Conservation (phyloP, 2,329 filamentous ascomycete genomes). For the Rhinocladiella mackenziei region DNA sequence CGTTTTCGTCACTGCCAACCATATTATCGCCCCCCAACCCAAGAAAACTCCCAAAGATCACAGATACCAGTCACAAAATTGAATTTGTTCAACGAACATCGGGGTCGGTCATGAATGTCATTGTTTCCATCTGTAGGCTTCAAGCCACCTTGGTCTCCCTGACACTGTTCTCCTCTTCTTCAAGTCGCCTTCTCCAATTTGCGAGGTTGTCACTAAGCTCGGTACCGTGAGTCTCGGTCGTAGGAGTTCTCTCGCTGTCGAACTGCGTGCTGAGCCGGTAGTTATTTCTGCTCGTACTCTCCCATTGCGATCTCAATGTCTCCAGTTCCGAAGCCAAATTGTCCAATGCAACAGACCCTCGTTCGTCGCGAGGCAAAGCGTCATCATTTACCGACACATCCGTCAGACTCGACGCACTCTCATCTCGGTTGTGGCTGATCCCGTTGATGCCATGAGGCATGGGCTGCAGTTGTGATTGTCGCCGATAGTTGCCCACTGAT, state of each 20-base stretch:
- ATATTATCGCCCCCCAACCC: neutral
- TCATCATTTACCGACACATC: conserved; percentile 38
- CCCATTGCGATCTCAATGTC: conserved; percentile 85
- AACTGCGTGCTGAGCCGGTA: conserved; percentile 87
- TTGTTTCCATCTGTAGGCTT: too few species aligned
- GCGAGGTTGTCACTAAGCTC: conserved; percentile 66
- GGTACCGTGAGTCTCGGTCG: conserved; percentile 40
- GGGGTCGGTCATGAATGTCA: too few species aligned
- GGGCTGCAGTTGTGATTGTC: conserved; percentile 56
- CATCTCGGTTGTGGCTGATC: conserved; percentile 19
- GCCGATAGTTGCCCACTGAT: conserved; percentile 90
- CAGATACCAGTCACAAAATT: conserved; percentile 1
- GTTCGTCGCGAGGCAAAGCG: conserved; percentile 47
- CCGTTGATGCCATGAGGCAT: conserved; percentile 23
- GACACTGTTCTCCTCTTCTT: conserved; percentile 49
- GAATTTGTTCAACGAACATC: conserved; percentile 13
- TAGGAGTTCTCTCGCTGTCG: conserved; percentile 67
- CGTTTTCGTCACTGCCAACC: too few species aligned
- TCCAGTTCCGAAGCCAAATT: conserved; percentile 90
- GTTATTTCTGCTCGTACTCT: conserved; percentile 90
- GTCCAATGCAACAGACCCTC: conserved; percentile 72
- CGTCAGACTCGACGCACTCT: conserved; percentile 40
- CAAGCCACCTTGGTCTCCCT: conserved; percentile 15
- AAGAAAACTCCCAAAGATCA: neutral
- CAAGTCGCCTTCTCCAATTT: conserved; percentile 75